phyloP scores from a whole-genome alignment of 202 grass and related monocot species.

The Elaeis oleifera region DNA sequence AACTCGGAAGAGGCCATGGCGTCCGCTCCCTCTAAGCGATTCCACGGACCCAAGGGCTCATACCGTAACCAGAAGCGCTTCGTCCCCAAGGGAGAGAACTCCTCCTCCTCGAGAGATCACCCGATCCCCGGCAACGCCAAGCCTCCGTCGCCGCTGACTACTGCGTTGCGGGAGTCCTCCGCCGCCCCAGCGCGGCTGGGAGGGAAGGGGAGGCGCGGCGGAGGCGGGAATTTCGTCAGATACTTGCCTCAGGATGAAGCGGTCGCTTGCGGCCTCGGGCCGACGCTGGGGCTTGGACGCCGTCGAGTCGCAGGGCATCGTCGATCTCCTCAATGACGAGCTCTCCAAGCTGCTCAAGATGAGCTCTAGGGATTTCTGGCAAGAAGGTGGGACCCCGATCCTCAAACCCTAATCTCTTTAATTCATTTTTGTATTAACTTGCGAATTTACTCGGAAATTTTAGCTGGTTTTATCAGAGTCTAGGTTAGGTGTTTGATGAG shows the following conservation, averaged over 20 bases:
- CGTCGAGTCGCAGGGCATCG: constrained; percentile 78
- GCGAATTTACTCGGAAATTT: neutral
- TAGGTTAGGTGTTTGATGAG: too few species aligned
- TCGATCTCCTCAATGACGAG: constrained; percentile 75
- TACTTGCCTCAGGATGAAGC: constrained; percentile 96
- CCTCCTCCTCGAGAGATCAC: neutral
- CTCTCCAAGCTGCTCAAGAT: constrained; percentile 52
- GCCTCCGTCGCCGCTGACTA: constrained; percentile 47
- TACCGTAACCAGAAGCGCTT: constrained; percentile 8
- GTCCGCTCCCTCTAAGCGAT: constrained; percentile 11
- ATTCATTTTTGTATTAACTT: neutral
- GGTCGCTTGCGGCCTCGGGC: constrained; percentile 64
- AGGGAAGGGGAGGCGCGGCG: constrained; percentile 4
- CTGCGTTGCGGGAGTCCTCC: constrained; percentile 47
- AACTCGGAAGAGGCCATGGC: neutral
- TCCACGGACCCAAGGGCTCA: neutral
- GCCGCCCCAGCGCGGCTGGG: constrained; percentile 8
- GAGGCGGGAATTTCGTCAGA: constrained; percentile 38
- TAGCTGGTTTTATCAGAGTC: too few species aligned
- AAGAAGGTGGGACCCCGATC: constrained; percentile 40
- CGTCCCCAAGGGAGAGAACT: neutral
- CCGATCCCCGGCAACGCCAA: constrained; percentile 13
- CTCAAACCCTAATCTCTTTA: neutral
- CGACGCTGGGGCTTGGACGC: constrained; percentile 59
- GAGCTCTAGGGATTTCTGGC: constrained; percentile 74